Conservation (phyloP, 495 filamentous ascomycete genomes). For the Neurospora sp. region DNA sequence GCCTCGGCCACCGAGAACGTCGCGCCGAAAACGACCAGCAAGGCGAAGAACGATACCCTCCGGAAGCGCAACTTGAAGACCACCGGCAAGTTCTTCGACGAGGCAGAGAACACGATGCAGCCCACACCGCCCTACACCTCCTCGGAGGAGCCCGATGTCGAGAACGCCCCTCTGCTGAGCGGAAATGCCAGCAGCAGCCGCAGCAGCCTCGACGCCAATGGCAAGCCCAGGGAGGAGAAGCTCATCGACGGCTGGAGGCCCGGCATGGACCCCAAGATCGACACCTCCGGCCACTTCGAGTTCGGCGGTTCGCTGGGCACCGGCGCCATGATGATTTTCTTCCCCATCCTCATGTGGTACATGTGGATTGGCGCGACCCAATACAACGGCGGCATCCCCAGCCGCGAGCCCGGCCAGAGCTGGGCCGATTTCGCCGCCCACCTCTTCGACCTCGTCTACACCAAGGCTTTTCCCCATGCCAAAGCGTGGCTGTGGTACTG, state of each 20-base stretch:
- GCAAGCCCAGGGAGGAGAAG: conserved; percentile 23
- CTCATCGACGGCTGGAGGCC: conserved; percentile 57
- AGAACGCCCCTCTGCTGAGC: conserved; percentile 14
- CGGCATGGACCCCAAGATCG: conserved; percentile 64
- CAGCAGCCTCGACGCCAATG: conserved; percentile 14
- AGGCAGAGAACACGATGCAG: conserved; percentile 17
- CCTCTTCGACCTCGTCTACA: conserved; percentile 59
- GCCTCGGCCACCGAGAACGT: conserved; percentile 18
- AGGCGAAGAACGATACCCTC: conserved; percentile 1
- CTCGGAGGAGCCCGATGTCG: conserved; percentile 18
- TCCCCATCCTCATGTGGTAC: conserved; percentile 93
- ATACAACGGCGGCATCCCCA: conserved; percentile 75
- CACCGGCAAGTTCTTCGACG: conserved; percentile 34
- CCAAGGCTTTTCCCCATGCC: conserved; percentile 66
- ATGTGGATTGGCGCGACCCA: conserved; percentile 96
- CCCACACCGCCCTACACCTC: conserved; percentile 16
- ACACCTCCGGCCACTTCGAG: conserved; percentile 73
- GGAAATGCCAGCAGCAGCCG: conserved; percentile 15
- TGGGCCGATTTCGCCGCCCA: conserved; percentile 56
- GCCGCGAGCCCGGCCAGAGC: conserved; percentile 53
- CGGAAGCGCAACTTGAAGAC: conserved; percentile 19
- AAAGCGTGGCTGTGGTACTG: conserved; percentile 91
- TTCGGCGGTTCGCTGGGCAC: conserved; percentile 80
- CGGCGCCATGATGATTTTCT: conserved; percentile 76
- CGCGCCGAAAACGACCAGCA: conserved; percentile 8